Evolutionary conservation across 2,329 filamentous ascomycete species (phyloP), one percentile per base, ranked within the genome.

Genomic region (Monosporascus sp.): DNA sequence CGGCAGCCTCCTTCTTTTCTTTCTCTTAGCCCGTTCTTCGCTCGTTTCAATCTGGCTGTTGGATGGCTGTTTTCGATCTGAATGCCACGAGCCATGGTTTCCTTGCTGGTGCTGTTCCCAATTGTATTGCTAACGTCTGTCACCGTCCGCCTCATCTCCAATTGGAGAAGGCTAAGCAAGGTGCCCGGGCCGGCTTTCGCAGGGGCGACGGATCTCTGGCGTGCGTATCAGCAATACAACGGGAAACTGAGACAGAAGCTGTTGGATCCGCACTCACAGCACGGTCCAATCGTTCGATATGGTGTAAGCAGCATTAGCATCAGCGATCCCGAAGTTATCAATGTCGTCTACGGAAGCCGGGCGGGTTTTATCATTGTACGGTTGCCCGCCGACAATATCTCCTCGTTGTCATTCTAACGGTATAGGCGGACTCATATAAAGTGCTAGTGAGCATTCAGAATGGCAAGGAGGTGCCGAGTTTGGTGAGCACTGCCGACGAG

Each of bases 311-410:
- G 55, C 20, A 52, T 65, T 26, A 65, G 62, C 26, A 60, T 66
- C 31, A 65, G 49, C 35, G 63, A 66, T 28, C 62, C 62, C 3
- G 63, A 63, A 37, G 58, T 61, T 15, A 62, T 65, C 31, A 58
- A 52, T 7, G 47, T 61, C 7, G 60, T 61, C 6, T 66, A 65
- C n/a, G 60, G 60, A 24, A 63, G 59, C 43, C 58, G 63, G 22
- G 53, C 53, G 2, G 61, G 61, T 0, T 65, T 65, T 48, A 57
- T 58, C 20, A 64, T 58, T 26, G 62, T 60, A 62, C 17, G 41
- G 11, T 14, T 6, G 17, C 31, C 37, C 24, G n/a, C 8, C 11
- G 14, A 2, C 5, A 2, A 5, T 28, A 35, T 5, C 20, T 40
- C 49, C 9, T 43, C 40, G 6, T 53, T 24, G 5, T 55, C 40